Evolutionary conservation across 2,329 filamentous ascomycete genomes (phyloP), one percentile per base, ranked within the genome.

Genomic region (Sphaerulina musiva): DNA sequence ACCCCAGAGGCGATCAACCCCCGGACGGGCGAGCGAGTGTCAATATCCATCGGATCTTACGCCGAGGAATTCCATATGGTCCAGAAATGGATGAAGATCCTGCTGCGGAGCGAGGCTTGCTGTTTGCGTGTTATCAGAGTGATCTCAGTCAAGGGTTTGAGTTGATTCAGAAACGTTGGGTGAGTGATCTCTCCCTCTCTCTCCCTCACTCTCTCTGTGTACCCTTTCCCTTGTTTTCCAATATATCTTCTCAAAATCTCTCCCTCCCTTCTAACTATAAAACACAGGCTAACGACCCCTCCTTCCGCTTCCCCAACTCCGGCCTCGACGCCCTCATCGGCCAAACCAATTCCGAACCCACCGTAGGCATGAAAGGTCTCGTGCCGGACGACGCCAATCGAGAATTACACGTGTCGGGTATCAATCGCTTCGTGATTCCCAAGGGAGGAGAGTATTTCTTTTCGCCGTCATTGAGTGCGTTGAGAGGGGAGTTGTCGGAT

Each of bases 371-470:
- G 62, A 48, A 53, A 17, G 64, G 66, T 3, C 51, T 64, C 23
- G 63, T 64, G 20, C 64, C 66, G 31, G 56, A 62, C 10, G 64
- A 64, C 52, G 57, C 61, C 11, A 56, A 43, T 36, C 44, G 58
- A 14, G 47, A 59, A 32, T 52, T 64, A 34, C 50, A 54, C 40
- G 46, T 67, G 39, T 56, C 55, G 2, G 61, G 58, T 12, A 55
- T 64, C 36, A 57, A 60, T 44, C 62, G 63, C 48, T 76, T 74
- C 69, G 74, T 76, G 2, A 61, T 73, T 34, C 66, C 71, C 0
- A 68, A 63, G 29, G 74, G 74, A 11, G 74, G 74, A 4, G 74
- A 76, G 53, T 76, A 76, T 51, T 75, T 76, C 66, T 76, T 76
- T 60, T 68, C 72, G 23, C 74, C 74, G 6, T 74, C 72, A 2